Percentiles rank a stretch among this genome's conserved stretches.
These are phyloP conservation scores for Mallotus repandus DNA, from an alignment of 441 rosid genomes.

Conservation along the genomic window DNA sequence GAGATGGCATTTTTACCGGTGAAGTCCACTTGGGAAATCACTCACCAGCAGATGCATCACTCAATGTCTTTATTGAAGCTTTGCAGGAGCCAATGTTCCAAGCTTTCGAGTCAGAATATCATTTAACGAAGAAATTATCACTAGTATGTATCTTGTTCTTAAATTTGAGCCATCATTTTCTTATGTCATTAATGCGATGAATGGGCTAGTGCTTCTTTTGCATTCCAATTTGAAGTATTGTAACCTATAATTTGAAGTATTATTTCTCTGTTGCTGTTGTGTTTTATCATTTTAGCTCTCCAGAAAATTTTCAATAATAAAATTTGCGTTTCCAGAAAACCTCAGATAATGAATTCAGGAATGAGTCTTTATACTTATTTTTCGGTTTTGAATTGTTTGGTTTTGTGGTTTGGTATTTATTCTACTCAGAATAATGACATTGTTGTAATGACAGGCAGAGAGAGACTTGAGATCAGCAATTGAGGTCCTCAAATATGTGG, in stretches of 20 bases:
- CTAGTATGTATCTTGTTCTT: conserved; percentile 36
- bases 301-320: background rate
- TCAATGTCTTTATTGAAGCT: conserved; percentile 37
- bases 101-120: conserved; percentile 52
- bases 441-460: conserved; percentile 44
- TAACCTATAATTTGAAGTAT: background rate
- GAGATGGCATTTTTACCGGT: conserved; percentile 23
- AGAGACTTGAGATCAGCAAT: conserved; percentile 38
- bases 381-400: background rate
- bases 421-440: conserved; percentile 3
- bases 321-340: too few relatives aligned
- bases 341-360: background rate
- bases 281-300: background rate
- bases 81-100: conserved; percentile 47
- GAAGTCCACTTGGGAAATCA: conserved; percentile 30
- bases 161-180: conserved; percentile 8
- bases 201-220: conserved; percentile 3
- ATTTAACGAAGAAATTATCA: conserved; percentile 42
- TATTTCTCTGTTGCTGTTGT: background rate
- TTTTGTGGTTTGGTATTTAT: conserved; percentile 14
- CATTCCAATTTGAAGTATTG: background rate
- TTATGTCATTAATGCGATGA: background rate
- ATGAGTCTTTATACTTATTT: background rate
- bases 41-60: conserved; percentile 27
- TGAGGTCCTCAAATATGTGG: conserved; percentile 49